A percentile compares a stretch with the other conserved stretches of the same genome.
Conservation (phyloP, 1,139 yeast species). For the Candida pseudoviswanathii region DNA sequence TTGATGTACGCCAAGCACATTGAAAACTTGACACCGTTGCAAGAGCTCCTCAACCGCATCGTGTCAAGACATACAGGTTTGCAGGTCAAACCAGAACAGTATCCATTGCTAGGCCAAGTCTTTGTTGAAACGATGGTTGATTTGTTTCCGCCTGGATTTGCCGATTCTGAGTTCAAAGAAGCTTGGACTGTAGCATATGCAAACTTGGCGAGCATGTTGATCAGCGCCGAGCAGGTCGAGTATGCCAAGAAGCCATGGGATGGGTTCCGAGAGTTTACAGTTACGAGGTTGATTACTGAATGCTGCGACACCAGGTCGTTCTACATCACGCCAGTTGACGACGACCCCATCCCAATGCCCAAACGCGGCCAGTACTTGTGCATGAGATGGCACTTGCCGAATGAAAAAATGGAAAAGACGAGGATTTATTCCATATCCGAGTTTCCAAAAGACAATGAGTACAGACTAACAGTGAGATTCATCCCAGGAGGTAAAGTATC, state of each 20-base stretch:
- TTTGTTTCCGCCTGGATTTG: constrained; percentile 56
- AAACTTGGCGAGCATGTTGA: constrained; percentile 62
- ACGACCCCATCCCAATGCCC: constrained; percentile 32
- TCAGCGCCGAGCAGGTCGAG: constrained; percentile 52
- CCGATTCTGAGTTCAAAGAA: constrained; percentile 55
- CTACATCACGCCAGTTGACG: constrained; percentile 52
- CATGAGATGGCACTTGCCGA: constrained; percentile 41
- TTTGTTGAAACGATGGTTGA: constrained; percentile 55
- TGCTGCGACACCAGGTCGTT: constrained; percentile 53
- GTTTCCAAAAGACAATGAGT: constrained; percentile 32
- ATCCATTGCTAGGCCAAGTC: constrained; percentile 62
- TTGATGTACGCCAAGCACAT: constrained; percentile 65
- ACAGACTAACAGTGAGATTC: constrained; percentile 56
- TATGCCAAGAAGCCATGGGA: constrained; percentile 55
- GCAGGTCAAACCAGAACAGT: constrained; percentile 62
- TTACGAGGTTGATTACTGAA: constrained; percentile 46
- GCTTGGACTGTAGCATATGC: constrained; percentile 72
- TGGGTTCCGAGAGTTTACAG: constrained; percentile 55
- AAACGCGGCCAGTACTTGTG: constrained; percentile 65
- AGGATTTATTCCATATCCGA: constrained; percentile 58
- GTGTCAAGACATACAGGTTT: constrained; percentile 68
- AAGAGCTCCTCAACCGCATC: constrained; percentile 58
- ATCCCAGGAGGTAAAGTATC: constrained; percentile 54
- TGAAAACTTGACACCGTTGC: constrained; percentile 56
- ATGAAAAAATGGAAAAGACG: constrained; percentile 33